These are phyloP conservation scores for Mucor piriformis DNA, from an alignment of 371 early-diverging fungal species.

Conservation along the genomic window DNA sequence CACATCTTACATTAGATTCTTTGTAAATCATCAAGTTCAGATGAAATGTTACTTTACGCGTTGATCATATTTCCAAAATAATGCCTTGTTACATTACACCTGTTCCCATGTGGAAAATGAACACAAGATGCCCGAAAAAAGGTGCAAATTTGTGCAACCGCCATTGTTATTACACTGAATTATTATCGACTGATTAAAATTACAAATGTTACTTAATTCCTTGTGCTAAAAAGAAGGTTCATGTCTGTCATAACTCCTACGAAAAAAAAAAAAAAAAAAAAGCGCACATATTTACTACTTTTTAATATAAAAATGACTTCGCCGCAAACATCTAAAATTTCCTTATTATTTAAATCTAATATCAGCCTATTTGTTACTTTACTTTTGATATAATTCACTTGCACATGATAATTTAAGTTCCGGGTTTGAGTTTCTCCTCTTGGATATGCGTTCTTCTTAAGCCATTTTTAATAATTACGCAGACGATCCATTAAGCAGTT, in stretches of 20 bases:
- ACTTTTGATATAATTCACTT: background rate
- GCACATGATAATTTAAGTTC: constrained; percentile 1
- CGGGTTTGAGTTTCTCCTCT: background rate
- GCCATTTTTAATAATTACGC: too few relatives aligned
- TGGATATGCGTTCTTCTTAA: background rate
- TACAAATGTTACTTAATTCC: background rate
- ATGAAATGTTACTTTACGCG: constrained; percentile 4
- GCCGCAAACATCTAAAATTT: background rate
- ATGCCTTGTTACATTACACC: constrained; percentile 9
- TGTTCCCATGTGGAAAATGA: constrained; percentile 19
- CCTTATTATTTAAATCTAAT: constrained; percentile 13
- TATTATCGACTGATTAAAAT: constrained; percentile 18
- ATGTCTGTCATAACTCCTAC: background rate
- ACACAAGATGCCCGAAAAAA: constrained; percentile 9
- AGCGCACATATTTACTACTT: background rate
- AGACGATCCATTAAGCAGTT: too few relatives aligned
- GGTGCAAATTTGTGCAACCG: background rate
- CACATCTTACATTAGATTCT: too few relatives aligned
- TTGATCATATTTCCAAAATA: constrained; percentile 20
- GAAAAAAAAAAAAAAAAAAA: background rate
- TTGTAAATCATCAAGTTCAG: too few relatives aligned
- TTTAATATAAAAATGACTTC: background rate
- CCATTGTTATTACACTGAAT: background rate
- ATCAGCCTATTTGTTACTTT: background rate
- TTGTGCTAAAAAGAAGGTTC: constrained; percentile 7